Evolutionary conservation across 2,329 filamentous ascomycete species (phyloP), one percentile per base, ranked within the genome.

Genomic region (Verticillium nonalfalfae): DNA sequence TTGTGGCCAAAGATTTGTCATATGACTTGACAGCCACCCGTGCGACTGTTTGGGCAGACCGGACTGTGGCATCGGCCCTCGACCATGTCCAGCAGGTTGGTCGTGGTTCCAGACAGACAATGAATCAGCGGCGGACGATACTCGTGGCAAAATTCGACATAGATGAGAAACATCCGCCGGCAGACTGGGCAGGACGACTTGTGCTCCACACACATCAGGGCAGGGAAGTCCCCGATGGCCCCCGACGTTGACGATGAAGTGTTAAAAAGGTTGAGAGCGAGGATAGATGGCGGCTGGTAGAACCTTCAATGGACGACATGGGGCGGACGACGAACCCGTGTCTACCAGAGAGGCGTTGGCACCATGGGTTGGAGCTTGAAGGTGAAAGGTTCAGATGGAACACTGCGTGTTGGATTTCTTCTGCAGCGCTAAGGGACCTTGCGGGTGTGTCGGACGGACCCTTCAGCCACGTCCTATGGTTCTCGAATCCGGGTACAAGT

Each of bases 131-230:
- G 81, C 45, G 81, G 81, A 66, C 79, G 81, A 65, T 79, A 82
- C 57, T 76, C 68, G 65, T 74, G 74, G 68, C 84, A 86, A 67
- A 86, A 85, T 67, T 79, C 76, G 74, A 86, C 79, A 76, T 81
- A 85, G 69, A 84, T 72, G 68, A 86, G 77, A 71, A 85, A 85
- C 67, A 78, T 75, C 74, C 83, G 85, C 76, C 82, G 78, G 78
- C 83, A 86, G 69, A 82, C 83, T 76, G 79, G 80, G 78, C 84
- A 86, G 71, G 78, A 74, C 69, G 80, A 79, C 67, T 75, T 79
- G 74, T 85, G 74, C 80, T 84, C 81, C 72, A 74, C 79, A 78
- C 84, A 86, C 83, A 86, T 86, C 79, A 84, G 85, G 76, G 59
- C 59, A 62, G 60, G 57, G 56, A 38, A 18, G 45, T 56, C 55